Percentiles rank a stretch among this genome's conserved stretches.
Evolutionary conservation across 2,329 filamentous ascomycete genomes (phyloP).

Genomic region (Apiospora arundinis): DNA sequence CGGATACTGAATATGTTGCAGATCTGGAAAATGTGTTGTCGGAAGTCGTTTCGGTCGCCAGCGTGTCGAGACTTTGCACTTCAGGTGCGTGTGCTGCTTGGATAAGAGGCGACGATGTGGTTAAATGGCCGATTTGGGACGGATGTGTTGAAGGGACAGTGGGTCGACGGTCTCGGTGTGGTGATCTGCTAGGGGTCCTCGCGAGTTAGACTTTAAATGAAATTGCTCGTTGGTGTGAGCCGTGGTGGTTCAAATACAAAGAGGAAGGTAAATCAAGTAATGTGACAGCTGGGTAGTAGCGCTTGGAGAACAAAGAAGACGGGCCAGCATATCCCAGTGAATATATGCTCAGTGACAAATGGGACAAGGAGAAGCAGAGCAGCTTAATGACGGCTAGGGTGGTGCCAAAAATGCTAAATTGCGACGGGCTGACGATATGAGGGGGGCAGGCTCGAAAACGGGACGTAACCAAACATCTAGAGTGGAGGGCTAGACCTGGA

Average conservation of each 20-base stretch:
- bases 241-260: conserved; percentile 25
- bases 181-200: conserved; percentile 32
- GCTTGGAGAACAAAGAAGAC: not conserved
- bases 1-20: conserved; percentile 44
- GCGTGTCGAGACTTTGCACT: conserved; percentile 46
- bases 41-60: conserved; percentile 28
- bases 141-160: conserved; percentile 62
- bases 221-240: conserved; percentile 23
- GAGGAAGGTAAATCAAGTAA: not conserved
- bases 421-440: conserved; percentile 17
- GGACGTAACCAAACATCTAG: conserved; percentile 16
- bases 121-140: conserved; percentile 72
- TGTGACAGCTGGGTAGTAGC: not conserved
- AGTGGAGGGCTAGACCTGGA: conserved; percentile 15
- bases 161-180: conserved; percentile 44
- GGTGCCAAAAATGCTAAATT: conserved; percentile 15
- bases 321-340: conserved; percentile 3
- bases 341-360: conserved; percentile 4
- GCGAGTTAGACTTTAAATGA: conserved; percentile 28
- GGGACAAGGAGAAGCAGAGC: not conserved
- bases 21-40: conserved; percentile 41
- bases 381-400: conserved; percentile 10
- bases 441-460: conserved; percentile 12
- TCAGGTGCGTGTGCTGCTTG: conserved; percentile 61
- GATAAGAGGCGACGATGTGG: conserved; percentile 71